Conservation (phyloP, 306 rosid species). For the Astragalus glycyphyllos region DNA sequence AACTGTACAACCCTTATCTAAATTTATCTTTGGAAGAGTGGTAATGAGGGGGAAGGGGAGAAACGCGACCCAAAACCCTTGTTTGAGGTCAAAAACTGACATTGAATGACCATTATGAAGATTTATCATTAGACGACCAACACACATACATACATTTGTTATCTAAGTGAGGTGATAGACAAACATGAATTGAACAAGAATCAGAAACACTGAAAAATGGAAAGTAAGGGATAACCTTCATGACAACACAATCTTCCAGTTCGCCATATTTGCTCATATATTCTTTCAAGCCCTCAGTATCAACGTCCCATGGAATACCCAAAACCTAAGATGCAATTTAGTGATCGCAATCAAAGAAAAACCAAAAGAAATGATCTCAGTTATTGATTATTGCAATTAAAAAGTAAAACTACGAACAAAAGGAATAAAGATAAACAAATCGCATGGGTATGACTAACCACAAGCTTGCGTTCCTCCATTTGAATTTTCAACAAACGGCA, state of each 20-base stretch:
- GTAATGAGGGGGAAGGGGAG: neutral
- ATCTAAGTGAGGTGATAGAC: neutral
- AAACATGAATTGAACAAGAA: neutral
- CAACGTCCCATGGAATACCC: constrained; percentile 87
- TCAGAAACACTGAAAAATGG: neutral
- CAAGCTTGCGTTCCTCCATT: constrained; percentile 95
- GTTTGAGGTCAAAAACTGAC: neutral
- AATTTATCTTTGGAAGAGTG: neutral
- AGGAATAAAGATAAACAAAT: constrained; percentile 28
- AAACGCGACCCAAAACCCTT: neutral
- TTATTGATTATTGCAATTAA: neutral
- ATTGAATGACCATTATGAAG: constrained; percentile 1
- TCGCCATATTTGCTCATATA: constrained; percentile 90
- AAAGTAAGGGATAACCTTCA: constrained; percentile 66
- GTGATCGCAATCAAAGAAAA: neutral
- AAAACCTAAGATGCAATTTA: constrained; percentile 61
- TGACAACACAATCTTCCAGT: constrained; percentile 91
- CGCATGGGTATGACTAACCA: constrained; percentile 60
- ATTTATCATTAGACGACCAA: neutral
- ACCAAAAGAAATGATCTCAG: neutral
- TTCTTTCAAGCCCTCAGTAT: constrained; percentile 82
- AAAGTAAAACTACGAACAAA: neutral
- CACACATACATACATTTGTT: neutral
- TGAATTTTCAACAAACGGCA: constrained; percentile 12
- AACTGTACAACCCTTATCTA: neutral